Conservation (phyloP, 2,329 filamentous ascomycete species). For the Cytospora chrysosperma region DNA sequence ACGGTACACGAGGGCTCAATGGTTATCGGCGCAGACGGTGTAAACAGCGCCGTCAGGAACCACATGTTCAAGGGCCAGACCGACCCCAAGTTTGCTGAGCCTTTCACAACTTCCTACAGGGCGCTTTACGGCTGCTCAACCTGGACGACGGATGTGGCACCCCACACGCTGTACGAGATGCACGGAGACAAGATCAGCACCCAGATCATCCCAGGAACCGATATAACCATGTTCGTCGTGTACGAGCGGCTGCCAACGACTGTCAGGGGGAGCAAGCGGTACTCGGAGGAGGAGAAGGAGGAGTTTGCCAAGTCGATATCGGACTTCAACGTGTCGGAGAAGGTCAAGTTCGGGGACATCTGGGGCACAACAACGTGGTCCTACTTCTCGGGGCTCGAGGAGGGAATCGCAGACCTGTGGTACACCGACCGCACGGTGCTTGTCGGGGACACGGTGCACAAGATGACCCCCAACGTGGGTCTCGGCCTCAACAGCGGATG, state of each 20-base stretch:
- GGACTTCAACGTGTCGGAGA: constrained; percentile 22
- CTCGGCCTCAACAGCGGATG: constrained; percentile 28
- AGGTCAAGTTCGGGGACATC: constrained; percentile 23
- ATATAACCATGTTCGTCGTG: constrained; percentile 23
- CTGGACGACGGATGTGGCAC: constrained; percentile 11
- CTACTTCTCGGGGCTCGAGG: constrained; percentile 25
- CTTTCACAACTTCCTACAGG: constrained; percentile 24
- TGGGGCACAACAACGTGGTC: constrained; percentile 17
- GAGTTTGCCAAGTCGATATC: constrained; percentile 15
- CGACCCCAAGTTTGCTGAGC: constrained; percentile 17
- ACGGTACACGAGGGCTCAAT: constrained; percentile 28
- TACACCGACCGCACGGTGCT: constrained; percentile 26
- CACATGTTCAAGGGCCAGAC: constrained; percentile 24
- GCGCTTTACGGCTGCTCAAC: constrained; percentile 24
- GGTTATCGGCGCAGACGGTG: constrained; percentile 31
- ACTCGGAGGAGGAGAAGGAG: constrained; percentile 23
- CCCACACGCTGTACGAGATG: constrained; percentile 21
- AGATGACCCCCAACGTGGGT: constrained; percentile 28
- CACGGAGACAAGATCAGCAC: constrained; percentile 20
- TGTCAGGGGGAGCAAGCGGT: constrained; percentile 19
- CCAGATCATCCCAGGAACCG: constrained; percentile 17
- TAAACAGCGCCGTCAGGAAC: constrained; percentile 28
- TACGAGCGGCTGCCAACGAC: constrained; percentile 24
- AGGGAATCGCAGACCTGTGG: constrained; percentile 26
- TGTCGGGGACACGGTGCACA: constrained; percentile 29